phyloP scores from a whole-genome alignment of 805 yeast species.

The Pichia nanzhaoensis region DNA sequence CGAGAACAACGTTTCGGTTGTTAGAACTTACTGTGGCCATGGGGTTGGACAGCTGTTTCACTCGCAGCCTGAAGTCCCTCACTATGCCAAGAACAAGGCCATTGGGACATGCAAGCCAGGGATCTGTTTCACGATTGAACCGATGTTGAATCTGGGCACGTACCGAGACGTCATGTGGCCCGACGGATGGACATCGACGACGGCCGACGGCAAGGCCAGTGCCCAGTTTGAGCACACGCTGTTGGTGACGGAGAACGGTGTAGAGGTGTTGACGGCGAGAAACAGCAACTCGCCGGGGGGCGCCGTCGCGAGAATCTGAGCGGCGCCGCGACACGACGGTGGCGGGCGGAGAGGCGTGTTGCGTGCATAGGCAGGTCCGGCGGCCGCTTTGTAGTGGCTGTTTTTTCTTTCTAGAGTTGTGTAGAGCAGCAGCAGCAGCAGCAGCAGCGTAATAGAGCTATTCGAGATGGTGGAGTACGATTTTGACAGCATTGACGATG shows the following conservation, averaged over 20 bases:
- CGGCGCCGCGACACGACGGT: not conserved
- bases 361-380: too few relatives aligned
- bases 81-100: constrained; percentile 89
- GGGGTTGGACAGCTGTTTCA: constrained; percentile 87
- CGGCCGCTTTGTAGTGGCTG: too few relatives aligned
- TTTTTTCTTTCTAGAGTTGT: too few relatives aligned
- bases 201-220: constrained; percentile 81
- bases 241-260: constrained; percentile 88
- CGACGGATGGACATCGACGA: constrained; percentile 92
- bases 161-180: constrained; percentile 88
- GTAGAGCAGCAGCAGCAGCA: too few relatives aligned
- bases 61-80: constrained; percentile 88
- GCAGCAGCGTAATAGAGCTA: too few relatives aligned
- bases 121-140: constrained; percentile 94
- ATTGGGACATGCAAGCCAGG: constrained; percentile 94
- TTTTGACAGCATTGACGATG: constrained; percentile 2
- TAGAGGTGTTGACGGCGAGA: constrained; percentile 83
- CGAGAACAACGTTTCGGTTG: constrained; percentile 74
- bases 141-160: constrained; percentile 87
- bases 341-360: too few relatives aligned
- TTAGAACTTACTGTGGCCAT: constrained; percentile 88
- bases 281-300: constrained; percentile 85
- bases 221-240: constrained; percentile 96
- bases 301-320: constrained; percentile 45
- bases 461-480: too few relatives aligned